Base-by-base conservation (phyloP, 2,329 filamentous ascomycete genomes). In the Mycogone perniciosa region DNA sequence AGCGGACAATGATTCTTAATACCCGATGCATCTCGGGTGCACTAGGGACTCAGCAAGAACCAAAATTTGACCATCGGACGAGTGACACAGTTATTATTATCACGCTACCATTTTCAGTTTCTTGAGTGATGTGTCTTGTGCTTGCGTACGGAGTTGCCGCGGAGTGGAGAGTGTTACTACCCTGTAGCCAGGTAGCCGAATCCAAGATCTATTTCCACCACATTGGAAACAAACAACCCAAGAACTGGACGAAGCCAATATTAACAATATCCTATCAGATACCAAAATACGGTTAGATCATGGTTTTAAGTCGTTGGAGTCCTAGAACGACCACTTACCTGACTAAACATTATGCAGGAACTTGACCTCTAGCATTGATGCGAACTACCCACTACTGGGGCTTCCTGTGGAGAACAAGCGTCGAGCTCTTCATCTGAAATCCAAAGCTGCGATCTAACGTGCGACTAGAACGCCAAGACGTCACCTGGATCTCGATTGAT, bases 381-480 rank as follows among this genome's bases (percentile, higher is more conserved):
- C 20, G 20, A 20, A 20, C 20, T 20, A 20, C 20, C 20, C 20
- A 20, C 20, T 20, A 20, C 20, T 20, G 20, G 20, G 20, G 20
- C 20, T 20, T 20, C 20, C 20, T 20, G 20, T 20, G 20, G 20
- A 20, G 20, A 20, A 20, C 20, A 20, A 20, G 30, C 37, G 4
- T 63, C 60, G n/a, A 65, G 26, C 20, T 67, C 65, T 3, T 65
- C 59, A 30, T 68, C 64, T 10, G 62, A 56, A 31, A 67, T 60
- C 47, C 61, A 59, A 7, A 69, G 59, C 31, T 57, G 54, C 6
- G 51, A 50, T 20, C 66, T 60, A 20, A 68, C 63, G 54, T 60
- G 54, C 7, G 56, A 51, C 67, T 64, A 69, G 46, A 67, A 67
- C 47, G 62, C 55, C 29, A 49, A 37, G n/a, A 62, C 62, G n/a